Percentiles rank a stretch among this genome's conserved stretches.
Evolutionary conservation across 2,329 filamentous ascomycete species (phyloP).

Genomic region (Leptographium lundbergii): DNA sequence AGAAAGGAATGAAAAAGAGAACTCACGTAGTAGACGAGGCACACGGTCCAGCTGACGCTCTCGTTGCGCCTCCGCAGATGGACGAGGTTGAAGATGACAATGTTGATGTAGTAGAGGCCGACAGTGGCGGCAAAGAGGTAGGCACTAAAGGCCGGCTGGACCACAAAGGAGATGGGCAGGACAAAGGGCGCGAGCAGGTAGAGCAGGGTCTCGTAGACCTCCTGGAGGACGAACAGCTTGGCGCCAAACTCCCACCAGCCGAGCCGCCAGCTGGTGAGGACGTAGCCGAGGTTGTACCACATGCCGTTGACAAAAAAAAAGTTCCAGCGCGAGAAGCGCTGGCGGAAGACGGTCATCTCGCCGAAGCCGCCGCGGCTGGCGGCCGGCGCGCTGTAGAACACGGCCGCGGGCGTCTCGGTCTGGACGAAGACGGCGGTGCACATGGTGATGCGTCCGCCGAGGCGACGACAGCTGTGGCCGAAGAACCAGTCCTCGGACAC

Average conservation of each 20-base stretch:
- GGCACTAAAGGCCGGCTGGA: neutral
- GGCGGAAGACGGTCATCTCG: conserved; percentile 6
- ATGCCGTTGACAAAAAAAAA: conserved; percentile 7
- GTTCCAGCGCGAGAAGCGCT: conserved; percentile 6
- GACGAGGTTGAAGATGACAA: conserved; percentile 2
- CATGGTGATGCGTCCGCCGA: conserved; percentile 6
- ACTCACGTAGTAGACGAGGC: conserved; percentile 2
- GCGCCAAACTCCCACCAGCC: conserved; percentile 6
- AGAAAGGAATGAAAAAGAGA: neutral
- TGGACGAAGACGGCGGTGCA: conserved; percentile 6
- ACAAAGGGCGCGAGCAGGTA: conserved; percentile 5
- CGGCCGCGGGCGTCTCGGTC: conserved; percentile 2
- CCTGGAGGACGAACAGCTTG: conserved; percentile 4
- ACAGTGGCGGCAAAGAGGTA: conserved; percentile 1
- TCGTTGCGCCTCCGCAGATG: conserved; percentile 2
- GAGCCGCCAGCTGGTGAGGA: conserved; percentile 3
- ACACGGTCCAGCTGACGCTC: neutral
- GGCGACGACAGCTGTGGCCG: conserved; percentile 6
- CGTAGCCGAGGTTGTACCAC: conserved; percentile 5
- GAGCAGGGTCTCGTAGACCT: conserved; percentile 5
- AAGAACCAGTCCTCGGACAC: conserved; percentile 7
- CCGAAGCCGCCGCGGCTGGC: conserved; percentile 4
- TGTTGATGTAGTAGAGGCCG: conserved; percentile 1
- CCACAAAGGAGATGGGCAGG: conserved; percentile 5
- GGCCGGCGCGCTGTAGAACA: neutral